phyloP scores from a whole-genome alignment of 306 rosid species.

The Lathyrus sativus region DNA sequence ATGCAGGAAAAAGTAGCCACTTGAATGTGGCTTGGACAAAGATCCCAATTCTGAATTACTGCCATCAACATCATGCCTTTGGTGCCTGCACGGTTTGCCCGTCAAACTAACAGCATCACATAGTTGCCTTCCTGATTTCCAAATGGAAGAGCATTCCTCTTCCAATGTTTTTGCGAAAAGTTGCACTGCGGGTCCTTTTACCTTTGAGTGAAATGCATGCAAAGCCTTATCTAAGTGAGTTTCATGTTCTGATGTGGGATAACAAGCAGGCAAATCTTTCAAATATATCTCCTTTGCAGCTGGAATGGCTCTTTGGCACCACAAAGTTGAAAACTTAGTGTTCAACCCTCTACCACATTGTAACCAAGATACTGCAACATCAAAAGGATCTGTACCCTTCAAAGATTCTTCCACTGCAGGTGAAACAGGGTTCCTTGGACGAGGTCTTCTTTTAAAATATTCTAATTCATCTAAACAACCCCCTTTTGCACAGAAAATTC shows the following conservation, averaged over 20 bases:
- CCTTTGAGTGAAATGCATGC: slow-evolving; percentile 73
- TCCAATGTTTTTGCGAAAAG: slow-evolving; percentile 67
- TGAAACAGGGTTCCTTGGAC: slow-evolving; percentile 49
- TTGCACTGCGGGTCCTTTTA: slow-evolving; percentile 77
- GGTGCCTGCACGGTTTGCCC: slow-evolving; percentile 89
- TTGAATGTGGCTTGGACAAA: slow-evolving; percentile 61
- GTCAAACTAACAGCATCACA: slow-evolving; percentile 95
- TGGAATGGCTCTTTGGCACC: slow-evolving; percentile 85
- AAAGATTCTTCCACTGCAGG: slow-evolving; percentile 54
- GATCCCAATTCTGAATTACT: slow-evolving; percentile 41
- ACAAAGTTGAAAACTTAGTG: slow-evolving; percentile 69
- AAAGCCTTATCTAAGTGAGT: slow-evolving; percentile 71
- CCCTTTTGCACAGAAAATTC: slow-evolving; percentile 79
- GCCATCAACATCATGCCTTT: slow-evolving; percentile 63
- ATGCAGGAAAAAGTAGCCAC: slow-evolving; percentile 83
- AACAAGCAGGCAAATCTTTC: slow-evolving; percentile 78
- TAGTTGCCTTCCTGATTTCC: slow-evolving; percentile 89
- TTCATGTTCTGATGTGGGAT: slow-evolving; percentile 78
- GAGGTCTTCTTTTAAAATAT: slow-evolving; percentile 67
- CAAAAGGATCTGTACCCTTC: slow-evolving; percentile 63
- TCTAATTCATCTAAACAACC: slow-evolving; percentile 76
- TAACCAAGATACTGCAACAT: slow-evolving; percentile 80
- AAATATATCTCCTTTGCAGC: slow-evolving; percentile 82
- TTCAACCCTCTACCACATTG: slow-evolving; percentile 74
- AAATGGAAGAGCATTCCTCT: slow-evolving; percentile 80